Base-by-base conservation (phyloP, 2,329 filamentous ascomycete genomes). In the Tetracladium maxilliforme region DNA sequence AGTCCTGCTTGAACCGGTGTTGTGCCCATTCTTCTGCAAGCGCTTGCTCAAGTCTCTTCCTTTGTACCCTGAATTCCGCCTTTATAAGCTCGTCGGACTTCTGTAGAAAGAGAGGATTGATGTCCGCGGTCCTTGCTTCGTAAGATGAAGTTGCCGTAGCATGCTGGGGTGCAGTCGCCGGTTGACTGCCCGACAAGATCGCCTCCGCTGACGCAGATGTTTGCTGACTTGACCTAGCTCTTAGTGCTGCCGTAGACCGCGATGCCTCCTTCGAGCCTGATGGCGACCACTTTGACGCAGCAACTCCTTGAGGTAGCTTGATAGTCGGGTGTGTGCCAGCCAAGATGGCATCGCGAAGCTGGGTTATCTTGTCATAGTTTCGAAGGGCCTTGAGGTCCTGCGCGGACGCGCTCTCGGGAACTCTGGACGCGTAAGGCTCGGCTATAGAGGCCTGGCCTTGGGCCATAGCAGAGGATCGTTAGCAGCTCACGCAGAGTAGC, bases 81-180 rank as follows among this genome's bases (percentile, higher is more conserved):
- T 72, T 78, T 44, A 90, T 71, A 37, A 92, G 60, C 44, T 81
- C 72, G 44, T 83, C 78, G 38, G 84, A 86, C 51, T 93, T 93
- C 44, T 81, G 76, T 48, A 92, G 63, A 38, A 92, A 63, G 32
- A 92, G 72, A 24, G 83, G 81, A 48, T 92, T 71, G 53, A 90
- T 79, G 48, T 76, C 73, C 31, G 72, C 9, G n/a, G n/a, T n/a
- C n/a, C n/a, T n/a, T n/a, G 70, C 35, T 63, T 66, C 30, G 56
- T 52, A 36, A 63, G 51, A 40, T 54, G 60, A 32, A 52, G 53
- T 40, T 44, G 52, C 33, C 35, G 44, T 48, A 38, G 50, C 39
- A 40, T 46, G 50, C 34, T 48, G 41, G 24, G 49, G 40, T 35
- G 43, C 40, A 32, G 44, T 35, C 30, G 44, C 31, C 21, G 37